phyloP scores from a whole-genome alignment of 257 asterid species.

The Solanum corneliomulleri region DNA sequence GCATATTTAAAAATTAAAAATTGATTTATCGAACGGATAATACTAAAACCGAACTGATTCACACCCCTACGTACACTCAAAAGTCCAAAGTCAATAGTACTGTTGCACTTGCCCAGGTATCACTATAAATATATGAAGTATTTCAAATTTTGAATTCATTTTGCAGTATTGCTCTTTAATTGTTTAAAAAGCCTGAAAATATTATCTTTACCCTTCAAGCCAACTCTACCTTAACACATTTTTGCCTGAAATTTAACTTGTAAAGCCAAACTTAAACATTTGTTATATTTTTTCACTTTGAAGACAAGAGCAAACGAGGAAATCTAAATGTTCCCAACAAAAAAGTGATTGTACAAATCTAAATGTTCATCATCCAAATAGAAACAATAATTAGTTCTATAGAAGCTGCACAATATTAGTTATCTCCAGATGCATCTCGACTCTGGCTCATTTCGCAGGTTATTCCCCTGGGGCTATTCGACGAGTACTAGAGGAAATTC shows the following conservation, averaged over 20 bases:
- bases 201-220: no score
- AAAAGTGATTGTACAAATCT: no score
- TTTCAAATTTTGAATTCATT: background rate
- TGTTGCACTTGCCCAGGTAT: background rate
- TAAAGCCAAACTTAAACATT: no score
- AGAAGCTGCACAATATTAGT: background rate
- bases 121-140: background rate
- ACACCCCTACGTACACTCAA: no score
- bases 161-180: background rate
- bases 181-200: background rate
- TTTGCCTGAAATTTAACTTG: no score
- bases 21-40: no score
- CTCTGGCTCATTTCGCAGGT: background rate
- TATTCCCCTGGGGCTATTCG: background rate
- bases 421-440: background rate
- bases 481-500: background rate
- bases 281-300: no score
- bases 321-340: no score
- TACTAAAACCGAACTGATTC: no score
- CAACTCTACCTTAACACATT: no score
- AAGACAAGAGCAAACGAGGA: no score
- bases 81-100: background rate
- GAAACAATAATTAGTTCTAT: background rate
- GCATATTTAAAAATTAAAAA: no score
- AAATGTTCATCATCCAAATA: background rate